A percentile compares a stretch with the other conserved stretches of the same genome.
Evolutionary conservation across 2,329 filamentous ascomycete species (phyloP).

Genomic region (Hypoxylon sp.): DNA sequence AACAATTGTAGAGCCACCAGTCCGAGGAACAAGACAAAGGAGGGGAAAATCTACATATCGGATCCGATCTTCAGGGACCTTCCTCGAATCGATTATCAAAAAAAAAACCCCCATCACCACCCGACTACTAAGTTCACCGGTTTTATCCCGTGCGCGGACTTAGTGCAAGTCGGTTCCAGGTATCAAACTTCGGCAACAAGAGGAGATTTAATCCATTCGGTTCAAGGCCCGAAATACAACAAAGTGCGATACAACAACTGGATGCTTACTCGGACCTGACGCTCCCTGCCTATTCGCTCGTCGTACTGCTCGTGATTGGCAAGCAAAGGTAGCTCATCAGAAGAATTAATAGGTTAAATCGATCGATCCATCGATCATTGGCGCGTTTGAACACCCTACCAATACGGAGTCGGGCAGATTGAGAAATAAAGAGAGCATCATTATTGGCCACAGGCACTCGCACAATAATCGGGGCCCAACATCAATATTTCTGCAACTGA

Average conservation of each 20-base stretch:
- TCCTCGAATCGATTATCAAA: slow-evolving; percentile 42
- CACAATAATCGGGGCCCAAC: slow-evolving; percentile 44
- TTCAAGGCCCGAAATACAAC: slow-evolving; percentile 36
- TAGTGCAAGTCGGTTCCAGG: slow-evolving; percentile 26
- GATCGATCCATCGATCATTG: slow-evolving; percentile 42
- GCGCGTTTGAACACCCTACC: slow-evolving; percentile 41
- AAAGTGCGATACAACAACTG: slow-evolving; percentile 30
- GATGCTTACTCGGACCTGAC: slow-evolving; percentile 43
- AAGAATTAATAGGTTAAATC: slow-evolving; percentile 47
- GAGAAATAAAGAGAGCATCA: slow-evolving; percentile 30
- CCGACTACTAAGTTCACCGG: slow-evolving; percentile 32
- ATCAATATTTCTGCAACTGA: slow-evolving; percentile 44
- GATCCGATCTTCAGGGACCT: slow-evolving; percentile 42
- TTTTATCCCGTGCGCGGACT: slow-evolving; percentile 22
- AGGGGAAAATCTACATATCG: slow-evolving; percentile 29
- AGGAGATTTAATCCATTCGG: slow-evolving; percentile 37
- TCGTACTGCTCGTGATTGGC: slow-evolving; percentile 42
- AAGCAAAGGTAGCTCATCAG: slow-evolving; percentile 39
- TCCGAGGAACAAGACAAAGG: slow-evolving; percentile 35
- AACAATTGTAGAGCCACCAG: slow-evolving; percentile 37
- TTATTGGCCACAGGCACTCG: slow-evolving; percentile 38
- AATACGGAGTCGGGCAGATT: slow-evolving; percentile 45
- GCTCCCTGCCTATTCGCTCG: slow-evolving; percentile 37
- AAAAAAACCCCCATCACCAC: slow-evolving; percentile 39
- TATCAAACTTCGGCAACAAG: slow-evolving; percentile 28